These are phyloP conservation scores for Skeletonema costatum DNA, from an alignment of 108 stramenopile species.

Conservation along the genomic window DNA sequence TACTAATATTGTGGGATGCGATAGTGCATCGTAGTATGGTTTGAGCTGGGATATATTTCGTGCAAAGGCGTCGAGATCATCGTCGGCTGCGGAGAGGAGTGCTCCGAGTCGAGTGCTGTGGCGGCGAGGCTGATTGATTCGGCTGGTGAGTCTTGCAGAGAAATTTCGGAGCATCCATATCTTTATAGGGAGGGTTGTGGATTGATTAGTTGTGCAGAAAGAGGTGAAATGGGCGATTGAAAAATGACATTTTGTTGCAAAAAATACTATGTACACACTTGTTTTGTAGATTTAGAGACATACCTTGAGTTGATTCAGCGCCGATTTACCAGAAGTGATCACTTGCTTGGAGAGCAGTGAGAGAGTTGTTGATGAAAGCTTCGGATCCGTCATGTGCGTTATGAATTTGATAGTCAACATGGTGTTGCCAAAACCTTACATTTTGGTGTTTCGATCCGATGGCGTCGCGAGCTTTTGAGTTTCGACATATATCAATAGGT, in stretches of 20 bases:
- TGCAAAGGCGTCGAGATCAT: slow-evolving; percentile 86
- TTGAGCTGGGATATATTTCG: slow-evolving; percentile 82
- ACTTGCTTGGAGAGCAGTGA: slow-evolving; percentile 58
- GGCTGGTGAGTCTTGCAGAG: slow-evolving; percentile 28
- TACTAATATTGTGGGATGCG: neutral
- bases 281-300: slow-evolving; percentile 11
- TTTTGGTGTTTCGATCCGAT: neutral
- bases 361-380: slow-evolving; percentile 58
- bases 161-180: slow-evolving; percentile 67
- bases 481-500: no score
- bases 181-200: neutral
- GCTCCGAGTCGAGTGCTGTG: slow-evolving; percentile 76
- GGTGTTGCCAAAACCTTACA: no score
- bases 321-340: slow-evolving; percentile 69
- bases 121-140: slow-evolving; percentile 47
- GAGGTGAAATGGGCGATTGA: neutral
- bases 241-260: neutral
- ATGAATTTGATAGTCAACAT: neutral
- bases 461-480: no score
- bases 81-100: slow-evolving; percentile 73
- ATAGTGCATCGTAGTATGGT: slow-evolving; percentile 60
- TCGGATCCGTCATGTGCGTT: slow-evolving; percentile 53
- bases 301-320: slow-evolving; percentile 70
- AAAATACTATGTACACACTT: no score
- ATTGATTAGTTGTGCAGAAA: neutral